Conservation (phyloP, 495 filamentous ascomycete genomes). For the Hyaloscypha bicolor region DNA sequence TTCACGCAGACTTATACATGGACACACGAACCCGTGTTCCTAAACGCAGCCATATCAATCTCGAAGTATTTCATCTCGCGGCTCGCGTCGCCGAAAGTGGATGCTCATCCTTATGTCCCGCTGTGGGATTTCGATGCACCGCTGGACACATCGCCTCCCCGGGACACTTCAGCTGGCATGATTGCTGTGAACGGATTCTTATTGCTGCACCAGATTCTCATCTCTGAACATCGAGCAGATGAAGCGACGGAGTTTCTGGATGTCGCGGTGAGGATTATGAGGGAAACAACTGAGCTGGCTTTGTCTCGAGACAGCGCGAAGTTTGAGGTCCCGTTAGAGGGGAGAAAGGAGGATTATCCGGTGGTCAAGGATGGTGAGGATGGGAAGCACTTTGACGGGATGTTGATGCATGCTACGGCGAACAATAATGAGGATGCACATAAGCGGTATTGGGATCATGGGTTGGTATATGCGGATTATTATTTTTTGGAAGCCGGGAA, state of each 20-base stretch:
- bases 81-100: conserved; percentile 20
- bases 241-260: conserved; percentile 34
- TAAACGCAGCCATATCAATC: conserved; percentile 36
- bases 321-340: conserved; percentile 4
- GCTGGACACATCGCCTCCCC: conserved; percentile 14
- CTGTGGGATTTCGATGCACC: conserved; percentile 48
- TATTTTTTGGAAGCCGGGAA: conserved; percentile 50
- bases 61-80: conserved; percentile 43
- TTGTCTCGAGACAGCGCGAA: conserved; percentile 25
- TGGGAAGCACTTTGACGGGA: conserved; percentile 30
- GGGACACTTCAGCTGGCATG: conserved; percentile 44
- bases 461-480: conserved; percentile 51
- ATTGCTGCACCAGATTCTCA: conserved; percentile 38
- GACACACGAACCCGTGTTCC: conserved; percentile 43
- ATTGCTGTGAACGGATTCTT: conserved; percentile 47
- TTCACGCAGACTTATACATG: conserved; percentile 47
- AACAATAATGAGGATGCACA: conserved; percentile 39
- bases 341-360: too few species aligned
- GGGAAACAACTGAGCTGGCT: conserved; percentile 39
- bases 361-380: conserved; percentile 4
- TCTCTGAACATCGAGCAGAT: background rate
- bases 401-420: conserved; percentile 42
- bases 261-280: conserved; percentile 38
- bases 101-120: conserved; percentile 23
- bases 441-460: conserved; percentile 35